Base-by-base conservation (phyloP, 148 eudicot species). In the Dianthus caryophyllus region DNA sequence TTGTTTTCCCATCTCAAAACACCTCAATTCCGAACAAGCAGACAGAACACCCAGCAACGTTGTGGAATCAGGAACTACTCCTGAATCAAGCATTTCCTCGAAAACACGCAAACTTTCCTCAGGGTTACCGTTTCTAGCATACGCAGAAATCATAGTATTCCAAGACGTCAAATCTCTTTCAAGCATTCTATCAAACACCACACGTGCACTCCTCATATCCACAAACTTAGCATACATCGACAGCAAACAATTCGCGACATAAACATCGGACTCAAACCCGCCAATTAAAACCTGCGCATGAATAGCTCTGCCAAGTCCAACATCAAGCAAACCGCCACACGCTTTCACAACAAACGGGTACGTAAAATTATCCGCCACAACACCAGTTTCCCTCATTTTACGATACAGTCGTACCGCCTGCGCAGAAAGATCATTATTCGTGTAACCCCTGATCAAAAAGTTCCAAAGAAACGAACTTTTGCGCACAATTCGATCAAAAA, bases 261-360 rank as follows among this genome's bases (percentile, higher is more conserved):
- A 79, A 53, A 71, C 41, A 71, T 79, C 73, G 5, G 62, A 50
- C 41, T 67, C 67, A 17, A 75, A 75, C 82, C 79, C 78, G 63
- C 44, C 27, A 67, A 75, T 48, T 31, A 79, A 49, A 44, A 71
- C 75, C 59, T 74, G 69, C n/a, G 54, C 66, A 63, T 74, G 82
- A 55, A 78, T 56, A 33, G 66, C 67, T 55, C 53, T 46, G 4
- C 78, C 78, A 55, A 74, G 43, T 30, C 56, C 65, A 66, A 67
- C 72, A 66, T 74, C 21, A 14, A 51, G 27, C 53, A 64, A 29
- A 78, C 70, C 75, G 39, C 78, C 72, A 67, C 82, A 78, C 24
- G 78, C 78, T 65, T 78, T 78, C 43, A 74, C 27, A 43, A 78
- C 77, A 69, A 73, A 78, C 5, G 77, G 81, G 59, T 73, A 78